These are phyloP conservation scores for Domatiomyces catenatus DNA, from an alignment of 2,329 filamentous ascomycete genomes.

Conservation along the genomic window DNA sequence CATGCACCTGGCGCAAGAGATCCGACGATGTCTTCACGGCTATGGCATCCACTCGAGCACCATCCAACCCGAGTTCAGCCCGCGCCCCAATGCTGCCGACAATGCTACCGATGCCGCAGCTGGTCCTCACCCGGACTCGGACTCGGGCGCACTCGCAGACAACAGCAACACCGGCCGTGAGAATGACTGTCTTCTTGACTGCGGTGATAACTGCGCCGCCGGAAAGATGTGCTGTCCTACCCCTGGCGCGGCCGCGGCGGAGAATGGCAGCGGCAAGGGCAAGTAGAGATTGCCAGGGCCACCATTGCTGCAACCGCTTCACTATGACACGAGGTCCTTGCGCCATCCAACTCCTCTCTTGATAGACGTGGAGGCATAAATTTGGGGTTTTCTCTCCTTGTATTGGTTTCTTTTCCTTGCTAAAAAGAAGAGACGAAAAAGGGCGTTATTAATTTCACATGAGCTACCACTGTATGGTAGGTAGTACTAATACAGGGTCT, in stretches of 20 bases:
- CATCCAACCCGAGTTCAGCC: conserved; percentile 73
- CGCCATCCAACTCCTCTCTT: neutral
- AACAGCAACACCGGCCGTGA: conserved; percentile 24
- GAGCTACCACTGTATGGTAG: no score
- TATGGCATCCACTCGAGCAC: conserved; percentile 96
- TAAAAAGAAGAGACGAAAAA: neutral
- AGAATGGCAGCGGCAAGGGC: conserved; percentile 2
- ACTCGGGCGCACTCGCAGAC: conserved; percentile 3
- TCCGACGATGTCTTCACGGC: conserved; percentile 76
- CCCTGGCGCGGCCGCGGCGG: no score
- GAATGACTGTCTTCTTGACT: conserved; percentile 32
- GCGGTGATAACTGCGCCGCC: conserved; percentile 30
- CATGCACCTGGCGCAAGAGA: conserved; percentile 74
- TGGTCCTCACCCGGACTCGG: conserved; percentile 5
- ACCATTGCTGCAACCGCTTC: neutral
- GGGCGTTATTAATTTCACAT: no score
- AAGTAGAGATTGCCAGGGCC: neutral
- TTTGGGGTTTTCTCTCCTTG: no score
- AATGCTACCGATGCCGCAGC: conserved; percentile 4
- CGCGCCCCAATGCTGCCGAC: conserved; percentile 2
- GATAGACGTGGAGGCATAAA: neutral
- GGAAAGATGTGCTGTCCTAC: conserved; percentile 15
- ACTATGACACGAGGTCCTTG: neutral
- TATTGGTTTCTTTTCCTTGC: no score
- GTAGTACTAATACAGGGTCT: no score